Evolutionary conservation across 2,329 filamentous ascomycete genomes (phyloP), one percentile per base, ranked within the genome.

Genomic region (Celoporthe dispersa): DNA sequence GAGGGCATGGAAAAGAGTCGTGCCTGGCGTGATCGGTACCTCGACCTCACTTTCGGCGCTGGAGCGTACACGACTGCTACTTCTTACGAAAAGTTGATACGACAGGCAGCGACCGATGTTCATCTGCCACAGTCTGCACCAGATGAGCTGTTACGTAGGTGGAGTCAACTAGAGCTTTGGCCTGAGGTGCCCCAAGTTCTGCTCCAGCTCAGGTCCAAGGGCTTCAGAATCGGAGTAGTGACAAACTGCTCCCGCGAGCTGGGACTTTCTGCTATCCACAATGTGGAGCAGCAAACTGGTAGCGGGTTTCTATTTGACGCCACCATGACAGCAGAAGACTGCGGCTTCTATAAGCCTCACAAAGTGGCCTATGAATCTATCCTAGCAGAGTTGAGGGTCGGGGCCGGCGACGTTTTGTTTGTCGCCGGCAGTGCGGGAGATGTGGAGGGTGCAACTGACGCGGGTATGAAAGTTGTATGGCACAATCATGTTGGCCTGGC

Each of bases 361-460:
- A 69, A 66, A 9, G 68, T 77, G 48, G 78, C 81, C 1, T 82
- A 83, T 63, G 57, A 74, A 3, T 75, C 73, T 4, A 75, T 80
- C 4, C 68, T 83, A 3, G 70, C 72, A 0, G 63, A 44, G 19
- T 70, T 81, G 57, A 75, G 74, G 0, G 70, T 81, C 0, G 69
- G 73, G 0, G 73, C 76, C 0, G 51, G 68, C 0, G 77, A 81
- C 19, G 76, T 74, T 1, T 59, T 81, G 28, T 82, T 81, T 61
- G 79, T 82, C 33, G 80, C 80, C 0, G 80, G 81, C 7, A 83
- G 81, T 61, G 77, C 79, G 1, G 80, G 79, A 2, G 81, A 83
- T 71, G 80, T 83, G 0, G 72, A 79, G 33, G 80, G 81, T 3
- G 81, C 81, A 1, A 77, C 77, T 0, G 71, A 75, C 1, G 79